Evolutionary conservation across 2,329 filamentous ascomycete genomes (phyloP), one percentile per base, ranked within the genome.

Genomic region (Xylariaceae sp.): DNA sequence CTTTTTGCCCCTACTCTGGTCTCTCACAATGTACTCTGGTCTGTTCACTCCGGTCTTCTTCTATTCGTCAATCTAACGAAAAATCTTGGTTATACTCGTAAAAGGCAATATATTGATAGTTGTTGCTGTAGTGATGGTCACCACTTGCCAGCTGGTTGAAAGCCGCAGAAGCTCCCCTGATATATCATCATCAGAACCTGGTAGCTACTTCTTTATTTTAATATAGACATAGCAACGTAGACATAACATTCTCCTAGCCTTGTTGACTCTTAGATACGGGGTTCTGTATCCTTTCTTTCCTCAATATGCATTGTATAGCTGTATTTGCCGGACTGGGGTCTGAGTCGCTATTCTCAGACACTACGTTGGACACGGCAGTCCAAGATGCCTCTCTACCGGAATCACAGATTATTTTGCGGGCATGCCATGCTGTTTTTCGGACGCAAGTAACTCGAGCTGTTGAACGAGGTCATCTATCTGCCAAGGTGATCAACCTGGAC

Each of bases 271-370:
- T 26, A 26, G 20, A n/a, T 14, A 16, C 14, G 4, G 12, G 23
- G 23, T 9, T 41, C 20, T 48, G 32, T 19, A 23, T 48, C 46
- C 32, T 48, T 26, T 9, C 23, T 2, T 23, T 23, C 32, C 40
- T 41, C 32, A 48, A 12, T 26, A 56, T 56, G 53, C 40, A 50
- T 48, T 43, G 49, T 40, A 51, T 56, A 51, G 48, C 48, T 21
- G 54, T 56, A 18, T 56, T 56, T 41, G 54, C 54, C 20, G 54
- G 54, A 23, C 49, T 56, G 26, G 54, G 54, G 43, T 56, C 54
- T n/a, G 49, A 56, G 19, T 40, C 49, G 10, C 40, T 56, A 7
- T 56, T 56, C 49, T 49, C 54, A 20, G 23, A 18, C 14, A 47
- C 10, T 40, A 56, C 48, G 6, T 45, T 48, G 7, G 49, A 52